A percentile compares a stretch with the other conserved stretches of the same genome.
These are phyloP conservation scores for Emericellopsis atlantica DNA, from an alignment of 2,329 filamentous ascomycete species.

Conservation along the genomic window DNA sequence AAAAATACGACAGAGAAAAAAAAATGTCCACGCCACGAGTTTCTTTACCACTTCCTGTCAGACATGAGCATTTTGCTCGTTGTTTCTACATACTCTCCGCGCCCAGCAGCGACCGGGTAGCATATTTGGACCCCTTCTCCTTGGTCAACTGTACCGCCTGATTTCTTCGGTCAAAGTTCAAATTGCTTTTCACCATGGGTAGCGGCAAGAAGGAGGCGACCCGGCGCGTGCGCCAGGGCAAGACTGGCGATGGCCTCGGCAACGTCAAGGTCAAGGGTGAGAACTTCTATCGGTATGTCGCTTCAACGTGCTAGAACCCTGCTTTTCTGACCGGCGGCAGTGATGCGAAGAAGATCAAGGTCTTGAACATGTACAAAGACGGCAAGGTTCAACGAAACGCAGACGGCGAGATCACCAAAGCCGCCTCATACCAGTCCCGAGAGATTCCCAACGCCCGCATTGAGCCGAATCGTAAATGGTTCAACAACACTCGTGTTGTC, in stretches of 20 bases:
- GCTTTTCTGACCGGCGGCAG: conserved; percentile 12
- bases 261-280: conserved; percentile 94
- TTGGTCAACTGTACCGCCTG: conserved; percentile 3
- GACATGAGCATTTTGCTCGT: no score
- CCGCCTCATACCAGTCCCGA: conserved; percentile 71
- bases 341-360: conserved; percentile 76
- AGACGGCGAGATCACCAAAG: conserved; percentile 70
- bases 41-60: no score
- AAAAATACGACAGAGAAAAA: no score
- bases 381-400: conserved; percentile 74
- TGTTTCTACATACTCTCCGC: no score
- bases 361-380: conserved; percentile 81
- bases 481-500: conserved; percentile 83
- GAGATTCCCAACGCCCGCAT: conserved; percentile 75
- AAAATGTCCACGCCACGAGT: no score
- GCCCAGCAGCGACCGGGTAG: no score
- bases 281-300: conserved; percentile 79
- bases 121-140: neutral
- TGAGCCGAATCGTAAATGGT: conserved; percentile 97
- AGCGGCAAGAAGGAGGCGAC: conserved; percentile 82
- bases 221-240: conserved; percentile 75
- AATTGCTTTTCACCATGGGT: conserved; percentile 48
- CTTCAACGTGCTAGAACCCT: neutral
- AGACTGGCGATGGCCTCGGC: conserved; percentile 71
- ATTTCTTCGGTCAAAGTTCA: conserved; percentile 2